A percentile compares a stretch with the other conserved stretches of the same genome.
Conservation (phyloP, 2,329 filamentous ascomycete species). For the Penicillium sp. region DNA sequence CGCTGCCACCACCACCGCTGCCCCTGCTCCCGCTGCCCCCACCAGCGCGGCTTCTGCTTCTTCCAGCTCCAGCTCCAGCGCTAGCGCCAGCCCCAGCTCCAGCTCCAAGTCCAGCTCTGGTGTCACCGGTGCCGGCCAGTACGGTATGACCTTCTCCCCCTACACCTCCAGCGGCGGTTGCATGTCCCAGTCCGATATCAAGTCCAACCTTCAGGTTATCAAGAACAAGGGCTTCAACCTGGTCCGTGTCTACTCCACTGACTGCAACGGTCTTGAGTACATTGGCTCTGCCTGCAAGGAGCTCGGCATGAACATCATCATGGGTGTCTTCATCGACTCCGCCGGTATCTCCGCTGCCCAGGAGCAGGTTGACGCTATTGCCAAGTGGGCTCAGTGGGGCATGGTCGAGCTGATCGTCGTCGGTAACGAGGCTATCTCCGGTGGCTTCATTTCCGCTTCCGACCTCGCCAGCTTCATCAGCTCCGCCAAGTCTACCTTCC, state of each 20-base stretch:
- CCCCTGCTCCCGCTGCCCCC: slow-evolving; percentile 24
- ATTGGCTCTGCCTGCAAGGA: slow-evolving; percentile 71
- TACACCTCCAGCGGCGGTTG: slow-evolving; percentile 64
- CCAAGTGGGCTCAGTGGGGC: slow-evolving; percentile 72
- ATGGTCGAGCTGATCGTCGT: slow-evolving; percentile 79
- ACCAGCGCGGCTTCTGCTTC: slow-evolving; percentile 18
- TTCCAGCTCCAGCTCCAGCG: slow-evolving; percentile 28
- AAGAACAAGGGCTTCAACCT: slow-evolving; percentile 67
- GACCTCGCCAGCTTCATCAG: slow-evolving; percentile 73
- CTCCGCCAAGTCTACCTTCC: slow-evolving; percentile 66
- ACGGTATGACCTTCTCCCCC: slow-evolving; percentile 80
- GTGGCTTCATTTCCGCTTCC: slow-evolving; percentile 65
- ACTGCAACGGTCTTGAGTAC: slow-evolving; percentile 79
- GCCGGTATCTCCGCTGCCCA: slow-evolving; percentile 64
- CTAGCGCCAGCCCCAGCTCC: slow-evolving; percentile 25
- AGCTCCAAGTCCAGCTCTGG: slow-evolving; percentile 31
- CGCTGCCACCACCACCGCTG: slow-evolving; percentile 30
- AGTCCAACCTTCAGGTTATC: slow-evolving; percentile 64
- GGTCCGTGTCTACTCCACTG: slow-evolving; percentile 86
- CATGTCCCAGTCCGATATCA: slow-evolving; percentile 65
- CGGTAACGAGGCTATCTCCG: slow-evolving; percentile 89
- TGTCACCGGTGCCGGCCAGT: slow-evolving; percentile 54
- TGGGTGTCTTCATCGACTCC: slow-evolving; percentile 82
- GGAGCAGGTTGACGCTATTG: slow-evolving; percentile 74
- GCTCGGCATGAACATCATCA: slow-evolving; percentile 75